Percentiles rank a stretch among this genome's conserved stretches.
Evolutionary conservation across 805 yeast genomes (phyloP).

Genomic region (Ogataea degrootiae): DNA sequence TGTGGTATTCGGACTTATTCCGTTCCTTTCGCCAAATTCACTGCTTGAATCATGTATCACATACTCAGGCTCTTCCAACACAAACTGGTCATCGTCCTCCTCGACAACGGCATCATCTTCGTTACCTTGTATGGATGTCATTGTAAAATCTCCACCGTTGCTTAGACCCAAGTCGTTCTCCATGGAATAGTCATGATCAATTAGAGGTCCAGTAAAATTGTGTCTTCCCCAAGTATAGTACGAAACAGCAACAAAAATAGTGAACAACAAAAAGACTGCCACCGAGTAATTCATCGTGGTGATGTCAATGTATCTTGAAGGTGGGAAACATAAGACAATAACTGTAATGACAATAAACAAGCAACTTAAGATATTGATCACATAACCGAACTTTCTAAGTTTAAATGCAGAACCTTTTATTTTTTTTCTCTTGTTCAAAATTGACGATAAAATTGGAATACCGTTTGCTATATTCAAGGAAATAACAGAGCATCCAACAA

Average conservation of each 20-base stretch:
- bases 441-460: slow-evolving; percentile 62
- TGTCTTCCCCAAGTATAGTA: slow-evolving; percentile 59
- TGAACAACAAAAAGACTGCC: slow-evolving; percentile 49
- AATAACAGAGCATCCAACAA: slow-evolving; percentile 77
- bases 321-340: slow-evolving; percentile 65
- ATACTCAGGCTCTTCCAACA: slow-evolving; percentile 12
- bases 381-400: slow-evolving; percentile 58
- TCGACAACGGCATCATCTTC: neutral
- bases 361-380: slow-evolving; percentile 54
- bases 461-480: slow-evolving; percentile 72
- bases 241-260: slow-evolving; percentile 43
- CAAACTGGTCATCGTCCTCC: slow-evolving; percentile 9
- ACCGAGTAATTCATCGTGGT: slow-evolving; percentile 60
- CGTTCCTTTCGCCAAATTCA: neutral
- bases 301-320: slow-evolving; percentile 49
- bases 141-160: too few relatives aligned
- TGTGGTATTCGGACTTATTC: too few relatives aligned
- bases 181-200: slow-evolving; percentile 29
- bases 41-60: slow-evolving; percentile 5
- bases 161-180: slow-evolving; percentile 3
- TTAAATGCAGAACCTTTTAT: slow-evolving; percentile 67
- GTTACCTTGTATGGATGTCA: neutral
- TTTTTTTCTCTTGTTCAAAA: slow-evolving; percentile 55
- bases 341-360: slow-evolving; percentile 56
- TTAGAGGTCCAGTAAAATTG: slow-evolving; percentile 60